Conservation (phyloP, 1,139 yeast genomes). For the Candida frijolesensis region DNA sequence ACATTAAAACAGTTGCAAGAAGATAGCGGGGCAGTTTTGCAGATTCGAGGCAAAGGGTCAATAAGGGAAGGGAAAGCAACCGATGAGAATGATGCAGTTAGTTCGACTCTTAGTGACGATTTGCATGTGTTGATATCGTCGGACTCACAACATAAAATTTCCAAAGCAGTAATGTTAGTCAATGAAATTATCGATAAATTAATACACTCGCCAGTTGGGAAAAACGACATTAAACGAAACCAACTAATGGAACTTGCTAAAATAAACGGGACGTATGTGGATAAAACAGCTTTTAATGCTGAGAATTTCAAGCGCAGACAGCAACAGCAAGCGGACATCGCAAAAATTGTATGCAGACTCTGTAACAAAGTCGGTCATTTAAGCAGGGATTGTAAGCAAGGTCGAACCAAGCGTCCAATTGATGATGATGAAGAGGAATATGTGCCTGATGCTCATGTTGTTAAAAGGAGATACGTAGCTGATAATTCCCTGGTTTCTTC, state of each 20-base stretch:
- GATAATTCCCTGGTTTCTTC: constrained; percentile 15
- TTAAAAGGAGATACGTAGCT: constrained; percentile 17
- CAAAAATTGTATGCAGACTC: constrained; percentile 65
- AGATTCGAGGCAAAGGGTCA: constrained; percentile 91
- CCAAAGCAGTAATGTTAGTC: constrained; percentile 73
- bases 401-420: constrained; percentile 1
- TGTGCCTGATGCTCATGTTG: constrained; percentile 7
- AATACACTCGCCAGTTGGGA: constrained; percentile 88
- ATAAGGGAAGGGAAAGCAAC: constrained; percentile 84
- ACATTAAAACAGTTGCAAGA: constrained; percentile 81
- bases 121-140: constrained; percentile 88
- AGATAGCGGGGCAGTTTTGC: constrained; percentile 82
- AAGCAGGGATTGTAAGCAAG: constrained; percentile 76
- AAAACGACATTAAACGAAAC: constrained; percentile 86
- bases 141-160: constrained; percentile 76
- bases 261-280: constrained; percentile 90
- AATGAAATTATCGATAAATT: constrained; percentile 81
- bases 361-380: constrained; percentile 89
- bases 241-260: constrained; percentile 92
- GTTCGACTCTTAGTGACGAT: constrained; percentile 55
- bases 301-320: constrained; percentile 51
- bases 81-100: constrained; percentile 18
- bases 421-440: constrained; percentile 2
- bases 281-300: constrained; percentile 69
- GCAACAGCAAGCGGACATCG: constrained; percentile 50